phyloP scores from a whole-genome alignment of 2,329 filamentous ascomycete genomes.

The Fusarium lateritium region DNA sequence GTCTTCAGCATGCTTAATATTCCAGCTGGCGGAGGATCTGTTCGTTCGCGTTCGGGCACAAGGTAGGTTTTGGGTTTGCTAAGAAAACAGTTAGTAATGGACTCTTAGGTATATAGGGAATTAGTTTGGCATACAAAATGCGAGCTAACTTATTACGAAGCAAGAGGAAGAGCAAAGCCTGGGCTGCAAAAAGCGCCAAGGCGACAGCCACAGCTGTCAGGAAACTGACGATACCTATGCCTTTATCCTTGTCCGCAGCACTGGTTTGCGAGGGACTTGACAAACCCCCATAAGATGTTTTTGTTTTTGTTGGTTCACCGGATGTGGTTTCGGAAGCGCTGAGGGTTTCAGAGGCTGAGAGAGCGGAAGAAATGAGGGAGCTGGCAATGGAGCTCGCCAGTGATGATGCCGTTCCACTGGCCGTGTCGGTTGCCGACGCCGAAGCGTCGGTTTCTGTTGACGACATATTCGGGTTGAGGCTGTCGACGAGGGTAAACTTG shows the following conservation, averaged over 20 bases:
- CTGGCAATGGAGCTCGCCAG: conserved; percentile 29
- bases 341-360: conserved; percentile 29
- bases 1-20: conserved; percentile 67
- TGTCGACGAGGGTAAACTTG: background rate
- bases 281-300: conserved; percentile 5
- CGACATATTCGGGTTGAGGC: conserved; percentile 16
- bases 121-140: conserved; percentile 77
- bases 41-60: conserved; percentile 87
- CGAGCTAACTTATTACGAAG: conserved; percentile 83
- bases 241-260: conserved; percentile 61
- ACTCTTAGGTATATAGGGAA: background rate
- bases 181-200: conserved; percentile 73
- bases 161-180: conserved; percentile 79
- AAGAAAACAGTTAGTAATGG: conserved; percentile 11
- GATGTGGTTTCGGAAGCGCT: conserved; percentile 15
- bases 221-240: conserved; percentile 63
- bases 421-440: conserved; percentile 41
- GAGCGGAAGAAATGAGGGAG: conserved; percentile 21
- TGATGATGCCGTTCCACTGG: conserved; percentile 39
- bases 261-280: background rate
- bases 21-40: conserved; percentile 76
- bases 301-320: conserved; percentile 15
- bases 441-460: conserved; percentile 24
- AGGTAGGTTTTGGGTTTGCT: conserved; percentile 89
- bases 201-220: conserved; percentile 75